Base-by-base conservation (phyloP, 805 yeast species). In the Maudiozyma pseudohumilis region DNA sequence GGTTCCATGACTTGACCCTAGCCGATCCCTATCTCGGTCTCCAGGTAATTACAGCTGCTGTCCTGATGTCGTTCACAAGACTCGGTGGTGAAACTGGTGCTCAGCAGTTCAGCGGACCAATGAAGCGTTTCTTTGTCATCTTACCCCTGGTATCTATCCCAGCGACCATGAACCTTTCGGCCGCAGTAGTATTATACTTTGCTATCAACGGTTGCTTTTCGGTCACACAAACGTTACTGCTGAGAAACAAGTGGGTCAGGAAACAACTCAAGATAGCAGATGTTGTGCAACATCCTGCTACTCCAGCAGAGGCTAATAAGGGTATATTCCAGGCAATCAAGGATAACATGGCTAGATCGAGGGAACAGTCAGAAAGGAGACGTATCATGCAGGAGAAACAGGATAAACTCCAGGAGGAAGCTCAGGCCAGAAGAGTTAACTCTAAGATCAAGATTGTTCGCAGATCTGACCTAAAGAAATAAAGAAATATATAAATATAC, bases 11-110 rank as follows among this genome's bases (percentile, higher is more conserved):
- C 59, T 70, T 92, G 49, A 68, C 84, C 15, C 79, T 74, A 24
- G 77, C 94, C 2, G 98, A 92, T 59, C 96, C 97, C 3, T 92
- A 84, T 62, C 64, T 84, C 39, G 96, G 95, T 4, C 68, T 89
- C 44, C 97, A 88, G 55, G 60, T 80, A 31, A 62, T 86, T 30
- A 77, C 97, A 12, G 95, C 96, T 9, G 70, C 75, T 19, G 69
- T 80, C 19, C 82, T 87, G 42, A 72, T 83, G 38, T 69, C 75
- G 1, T 80, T 89, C 49, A 77, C 89, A 59, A 75, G 77, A 56
- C 64, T 77, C 32, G 97, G 96, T 43, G 96, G 96, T 48, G 96
- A 89, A 57, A 81, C 92, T 10, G 96, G 95, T 36, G 79, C 83
- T 25, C 75, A 71, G 36, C 70, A 68, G 37, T 68, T 81, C 62